Evolutionary conservation across 1,284 basidiomycete species (phyloP), one percentile per base, ranked within the genome.

Genomic region (Cryptococcus neoformans): DNA sequence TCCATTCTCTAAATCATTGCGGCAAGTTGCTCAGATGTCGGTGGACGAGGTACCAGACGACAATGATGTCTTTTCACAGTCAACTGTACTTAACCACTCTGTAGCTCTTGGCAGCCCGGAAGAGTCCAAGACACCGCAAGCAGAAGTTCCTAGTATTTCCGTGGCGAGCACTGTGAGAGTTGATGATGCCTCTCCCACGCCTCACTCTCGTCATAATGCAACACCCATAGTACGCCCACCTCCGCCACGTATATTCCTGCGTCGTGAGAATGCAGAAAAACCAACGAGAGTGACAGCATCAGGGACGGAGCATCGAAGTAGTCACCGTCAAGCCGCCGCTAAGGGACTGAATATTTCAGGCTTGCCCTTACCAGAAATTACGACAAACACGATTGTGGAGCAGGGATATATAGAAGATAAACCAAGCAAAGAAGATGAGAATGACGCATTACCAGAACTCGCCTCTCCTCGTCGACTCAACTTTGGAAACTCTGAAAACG

Each of bases 171-270:
- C 14, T 14, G 28, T 36, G 38, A 37, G 14, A 21, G 47, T 49
- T 35, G 36, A 17, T 6, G 49, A 38, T 4, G 38, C 44, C n/a
- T 60, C 58, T 10, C 62, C 62, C 7, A 58, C 58, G 12, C 58
- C 58, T 1, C 48, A 53, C 35, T 50, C 55, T 2, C 49, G 55
- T 44, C 42, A 51, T 39, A n/a, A 51, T 55, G 17, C 53, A 10
- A 8, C 10, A 35, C 0, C 14, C 44, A 6, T 41, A 17, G 21
- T 56, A 62, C 12, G 63, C 65, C 53, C 61, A 2, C 55, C 62
- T 1, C 67, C 67, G 14, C 67, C 67, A 4, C 66, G 65, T 0
- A 69, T 69, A 49, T 48, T 69, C 35, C 51, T 69, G 8, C 67
- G 65, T 17, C 47, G 44, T 11, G 16, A 46, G 11, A 40, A 38